These are phyloP conservation scores for Rhinocladiella mackenziei DNA, from an alignment of 2,329 filamentous ascomycete genomes.

Conservation along the genomic window DNA sequence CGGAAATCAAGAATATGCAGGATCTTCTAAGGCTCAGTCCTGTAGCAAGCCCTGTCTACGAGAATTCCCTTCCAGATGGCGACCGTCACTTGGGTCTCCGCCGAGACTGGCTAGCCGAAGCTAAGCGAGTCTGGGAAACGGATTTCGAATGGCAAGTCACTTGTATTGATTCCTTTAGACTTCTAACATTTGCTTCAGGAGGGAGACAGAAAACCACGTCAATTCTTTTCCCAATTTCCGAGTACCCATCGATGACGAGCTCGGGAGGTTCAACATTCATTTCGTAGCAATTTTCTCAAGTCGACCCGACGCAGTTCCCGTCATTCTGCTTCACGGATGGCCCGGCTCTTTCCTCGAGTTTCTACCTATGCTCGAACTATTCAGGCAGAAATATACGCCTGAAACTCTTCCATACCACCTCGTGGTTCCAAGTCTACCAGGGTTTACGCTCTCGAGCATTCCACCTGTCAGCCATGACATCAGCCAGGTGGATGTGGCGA, in stretches of 20 bases:
- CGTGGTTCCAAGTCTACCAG: conserved; percentile 54
- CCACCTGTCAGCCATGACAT: conserved; percentile 48
- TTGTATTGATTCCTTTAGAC: background rate
- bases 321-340: conserved; percentile 46
- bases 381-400: conserved; percentile 47
- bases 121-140: conserved; percentile 15
- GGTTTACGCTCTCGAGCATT: conserved; percentile 49
- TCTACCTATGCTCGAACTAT: conserved; percentile 47
- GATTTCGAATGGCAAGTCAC: conserved; percentile 15
- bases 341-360: conserved; percentile 52
- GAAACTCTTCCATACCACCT: conserved; percentile 54
- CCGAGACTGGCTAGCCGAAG: conserved; percentile 15
- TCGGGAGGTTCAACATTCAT: conserved; percentile 44
- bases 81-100: conserved; percentile 11
- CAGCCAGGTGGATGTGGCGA: conserved; percentile 38
- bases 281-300: conserved; percentile 55
- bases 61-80: conserved; percentile 11
- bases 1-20: too few relatives aligned
- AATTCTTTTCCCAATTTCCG: conserved; percentile 52
- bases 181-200: conserved; percentile 1
- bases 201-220: conserved; percentile 37
- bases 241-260: conserved; percentile 38
- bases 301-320: conserved; percentile 48
- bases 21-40: conserved; percentile 12
- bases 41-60: conserved; percentile 8